Percentiles rank a stretch among this genome's conserved stretches.
Evolutionary conservation across 805 yeast genomes (phyloP).

Genomic region (Metschnikowia aberdeeniae): DNA sequence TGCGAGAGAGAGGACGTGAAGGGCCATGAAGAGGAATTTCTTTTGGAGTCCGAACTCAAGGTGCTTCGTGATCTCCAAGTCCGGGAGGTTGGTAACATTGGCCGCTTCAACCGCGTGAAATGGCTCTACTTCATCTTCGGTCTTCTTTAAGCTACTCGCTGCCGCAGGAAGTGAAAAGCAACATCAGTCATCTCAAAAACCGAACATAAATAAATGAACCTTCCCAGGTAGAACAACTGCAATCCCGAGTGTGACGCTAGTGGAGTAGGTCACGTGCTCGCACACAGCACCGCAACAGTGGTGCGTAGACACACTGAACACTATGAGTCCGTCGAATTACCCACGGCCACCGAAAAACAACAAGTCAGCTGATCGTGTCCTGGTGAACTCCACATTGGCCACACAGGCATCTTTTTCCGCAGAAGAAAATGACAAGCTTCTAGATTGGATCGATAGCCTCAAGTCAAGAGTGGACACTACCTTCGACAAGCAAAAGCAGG

Average conservation of each 20-base stretch:
- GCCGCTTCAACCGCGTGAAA: conserved; percentile 52
- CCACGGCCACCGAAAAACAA: neutral
- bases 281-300: conserved; percentile 1
- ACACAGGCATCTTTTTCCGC: conserved; percentile 1
- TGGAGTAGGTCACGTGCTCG: conserved; percentile 3
- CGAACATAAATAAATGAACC: neutral
- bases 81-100: conserved; percentile 51
- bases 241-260: no score
- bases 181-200: neutral
- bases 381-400: neutral
- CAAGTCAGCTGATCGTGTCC: neutral
- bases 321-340: neutral
- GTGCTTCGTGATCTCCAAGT: conserved; percentile 61
- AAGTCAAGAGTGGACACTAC: conserved; percentile 12
- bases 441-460: conserved; percentile 17
- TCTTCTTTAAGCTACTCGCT: conserved; percentile 9
- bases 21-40: conserved; percentile 70
- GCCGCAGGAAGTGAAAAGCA: neutral
- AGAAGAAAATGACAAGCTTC: conserved; percentile 9
- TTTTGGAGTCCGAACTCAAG: conserved; percentile 70
- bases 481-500: conserved; percentile 11
- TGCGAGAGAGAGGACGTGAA: conserved; percentile 87
- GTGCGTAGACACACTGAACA: neutral
- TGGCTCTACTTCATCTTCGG: conserved; percentile 53
- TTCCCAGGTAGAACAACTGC: neutral